These are phyloP conservation scores for Moesziomyces globuligerus DNA, from an alignment of 1,284 basidiomycete species.

Conservation along the genomic window DNA sequence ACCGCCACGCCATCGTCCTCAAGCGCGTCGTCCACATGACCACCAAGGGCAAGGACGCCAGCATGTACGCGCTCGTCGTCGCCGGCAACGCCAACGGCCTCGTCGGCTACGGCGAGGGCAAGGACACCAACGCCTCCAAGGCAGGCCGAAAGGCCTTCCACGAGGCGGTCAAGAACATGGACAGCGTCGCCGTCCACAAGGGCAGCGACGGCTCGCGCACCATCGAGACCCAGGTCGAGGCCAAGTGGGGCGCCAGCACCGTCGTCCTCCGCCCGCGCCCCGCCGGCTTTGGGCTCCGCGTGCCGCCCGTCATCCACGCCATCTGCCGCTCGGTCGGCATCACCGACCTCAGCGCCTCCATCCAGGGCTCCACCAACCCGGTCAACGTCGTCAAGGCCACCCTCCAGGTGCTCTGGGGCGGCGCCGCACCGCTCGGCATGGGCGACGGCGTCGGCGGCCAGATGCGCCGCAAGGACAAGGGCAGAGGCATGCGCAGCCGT, in stretches of 20 bases:
- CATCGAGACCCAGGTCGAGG: conserved; percentile 82
- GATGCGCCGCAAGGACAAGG: conserved; percentile 62
- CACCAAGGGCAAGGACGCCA: conserved; percentile 82
- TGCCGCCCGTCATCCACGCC: conserved; percentile 85
- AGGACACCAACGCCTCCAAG: conserved; percentile 74
- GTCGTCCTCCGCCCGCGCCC: conserved; percentile 87
- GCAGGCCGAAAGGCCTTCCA: conserved; percentile 77
- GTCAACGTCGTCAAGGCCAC: conserved; percentile 73
- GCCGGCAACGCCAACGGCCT: conserved; percentile 86
- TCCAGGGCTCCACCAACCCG: conserved; percentile 89
- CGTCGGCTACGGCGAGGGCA: conserved; percentile 88
- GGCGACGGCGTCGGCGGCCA: conserved; percentile 64
- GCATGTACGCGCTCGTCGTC: conserved; percentile 77
- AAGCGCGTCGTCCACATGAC: conserved; percentile 80
- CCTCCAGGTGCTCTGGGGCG: conserved; percentile 65
- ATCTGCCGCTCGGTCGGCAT: conserved; percentile 92
- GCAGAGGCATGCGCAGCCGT: conserved; percentile 56
- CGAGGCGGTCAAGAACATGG: conserved; percentile 85
- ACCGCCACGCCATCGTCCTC: conserved; percentile 62
- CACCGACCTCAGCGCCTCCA: conserved; percentile 91
- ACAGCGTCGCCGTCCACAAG: conserved; percentile 74
- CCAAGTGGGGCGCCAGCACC: conserved; percentile 85
- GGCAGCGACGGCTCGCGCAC: conserved; percentile 73
- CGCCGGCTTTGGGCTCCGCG: conserved; percentile 86
- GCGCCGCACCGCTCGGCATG: conserved; percentile 58